These are phyloP conservation scores for Malassezia equina DNA, from an alignment of 1,284 basidiomycete species.

Conservation along the genomic window DNA sequence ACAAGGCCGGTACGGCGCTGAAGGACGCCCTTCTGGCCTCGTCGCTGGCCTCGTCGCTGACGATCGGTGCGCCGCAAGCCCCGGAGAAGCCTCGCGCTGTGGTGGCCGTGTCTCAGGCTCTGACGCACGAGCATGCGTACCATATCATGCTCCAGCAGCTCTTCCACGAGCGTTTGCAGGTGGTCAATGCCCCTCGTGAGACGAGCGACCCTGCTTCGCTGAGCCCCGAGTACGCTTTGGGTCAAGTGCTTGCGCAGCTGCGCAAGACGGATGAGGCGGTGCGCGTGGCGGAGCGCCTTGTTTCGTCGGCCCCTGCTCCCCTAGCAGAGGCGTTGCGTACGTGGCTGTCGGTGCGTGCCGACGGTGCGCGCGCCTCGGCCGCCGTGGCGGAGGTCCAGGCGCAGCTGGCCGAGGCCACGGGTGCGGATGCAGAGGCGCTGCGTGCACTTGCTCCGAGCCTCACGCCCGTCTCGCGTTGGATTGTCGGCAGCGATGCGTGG, in stretches of 20 bases:
- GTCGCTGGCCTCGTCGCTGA: slow-evolving; percentile 43
- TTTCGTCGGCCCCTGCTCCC: slow-evolving; percentile 25
- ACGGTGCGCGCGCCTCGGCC: slow-evolving; percentile 23
- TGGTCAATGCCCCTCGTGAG: slow-evolving; percentile 57
- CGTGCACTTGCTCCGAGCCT: slow-evolving; percentile 29
- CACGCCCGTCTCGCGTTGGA: slow-evolving; percentile 59
- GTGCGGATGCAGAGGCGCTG: slow-evolving; percentile 25
- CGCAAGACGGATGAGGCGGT: slow-evolving; percentile 37
- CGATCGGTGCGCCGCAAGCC: slow-evolving; percentile 43
- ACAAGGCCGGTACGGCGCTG: slow-evolving; percentile 26
- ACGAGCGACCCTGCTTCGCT: slow-evolving; percentile 55
- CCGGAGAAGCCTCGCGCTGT: slow-evolving; percentile 48
- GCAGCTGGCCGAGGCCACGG: slow-evolving; percentile 56
- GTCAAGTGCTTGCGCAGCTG: slow-evolving; percentile 72
- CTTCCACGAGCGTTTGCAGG: slow-evolving; percentile 70
- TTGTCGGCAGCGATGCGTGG: slow-evolving; percentile 95
- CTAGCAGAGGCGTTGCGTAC: slow-evolving; percentile 31
- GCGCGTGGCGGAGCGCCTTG: slow-evolving; percentile 29
- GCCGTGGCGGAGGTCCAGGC: slow-evolving; percentile 18
- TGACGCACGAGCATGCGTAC: slow-evolving; percentile 83
- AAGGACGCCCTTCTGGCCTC: slow-evolving; percentile 21
- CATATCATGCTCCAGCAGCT: slow-evolving; percentile 74
- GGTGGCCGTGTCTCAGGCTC: slow-evolving; percentile 49
- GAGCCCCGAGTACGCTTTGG: slow-evolving; percentile 84
- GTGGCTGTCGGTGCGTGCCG: slow-evolving; percentile 28